These are phyloP conservation scores for Cercospora beticola DNA, from an alignment of 2,329 filamentous ascomycete species.

Conservation along the genomic window DNA sequence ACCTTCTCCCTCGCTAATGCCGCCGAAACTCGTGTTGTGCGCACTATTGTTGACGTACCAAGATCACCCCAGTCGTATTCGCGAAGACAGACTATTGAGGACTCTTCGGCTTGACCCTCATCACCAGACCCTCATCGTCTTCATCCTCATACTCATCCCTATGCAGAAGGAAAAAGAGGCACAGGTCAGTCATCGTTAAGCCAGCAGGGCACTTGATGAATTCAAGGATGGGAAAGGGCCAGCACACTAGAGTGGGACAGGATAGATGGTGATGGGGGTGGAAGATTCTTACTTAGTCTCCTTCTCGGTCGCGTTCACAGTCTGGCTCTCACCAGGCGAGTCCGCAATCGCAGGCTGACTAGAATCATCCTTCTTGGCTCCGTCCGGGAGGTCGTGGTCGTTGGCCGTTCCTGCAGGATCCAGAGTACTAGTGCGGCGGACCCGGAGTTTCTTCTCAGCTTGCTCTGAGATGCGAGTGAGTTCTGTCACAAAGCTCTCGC, in stretches of 20 bases:
- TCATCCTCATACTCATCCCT: slow-evolving; percentile 27
- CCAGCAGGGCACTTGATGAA: background rate
- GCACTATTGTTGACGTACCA: background rate
- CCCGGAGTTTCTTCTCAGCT: slow-evolving; percentile 51
- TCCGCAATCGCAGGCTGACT: slow-evolving; percentile 18
- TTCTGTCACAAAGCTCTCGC: slow-evolving; percentile 85
- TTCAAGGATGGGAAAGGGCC: background rate
- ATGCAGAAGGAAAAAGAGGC: slow-evolving; percentile 15
- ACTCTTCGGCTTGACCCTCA: slow-evolving; percentile 21
- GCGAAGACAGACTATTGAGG: background rate
- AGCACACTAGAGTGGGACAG: background rate
- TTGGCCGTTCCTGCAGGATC: slow-evolving; percentile 17
- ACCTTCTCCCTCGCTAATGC: background rate
- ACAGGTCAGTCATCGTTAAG: slow-evolving; percentile 24
- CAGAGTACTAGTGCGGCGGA: slow-evolving; percentile 32
- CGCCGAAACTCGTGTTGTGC: background rate
- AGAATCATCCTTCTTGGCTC: slow-evolving; percentile 17
- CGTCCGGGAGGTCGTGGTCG: slow-evolving; percentile 10
- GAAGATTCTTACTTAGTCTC: slow-evolving; percentile 26
- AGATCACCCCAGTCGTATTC: background rate
- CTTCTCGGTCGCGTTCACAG: slow-evolving; percentile 18
- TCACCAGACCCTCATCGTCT: slow-evolving; percentile 26
- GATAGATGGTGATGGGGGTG: background rate
- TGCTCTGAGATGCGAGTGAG: slow-evolving; percentile 61
- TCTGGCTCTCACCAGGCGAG: slow-evolving; percentile 22